Evolutionary conservation across 2,329 filamentous ascomycete species (phyloP).

Genomic region (Fusarium succisae): DNA sequence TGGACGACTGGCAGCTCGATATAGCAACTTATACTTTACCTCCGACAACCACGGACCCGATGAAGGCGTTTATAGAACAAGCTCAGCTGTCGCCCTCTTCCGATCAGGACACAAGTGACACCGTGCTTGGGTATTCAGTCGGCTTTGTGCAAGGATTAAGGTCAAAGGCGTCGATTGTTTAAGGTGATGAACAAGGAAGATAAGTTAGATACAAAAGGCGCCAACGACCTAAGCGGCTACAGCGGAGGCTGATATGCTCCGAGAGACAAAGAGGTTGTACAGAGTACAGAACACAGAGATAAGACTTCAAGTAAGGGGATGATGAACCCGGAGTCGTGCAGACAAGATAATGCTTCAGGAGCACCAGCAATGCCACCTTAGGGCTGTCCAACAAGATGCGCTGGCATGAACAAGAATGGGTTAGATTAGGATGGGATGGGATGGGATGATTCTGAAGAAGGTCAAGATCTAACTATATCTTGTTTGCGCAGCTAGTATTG

Average conservation of each 20-base stretch:
- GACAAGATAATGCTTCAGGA: neutral
- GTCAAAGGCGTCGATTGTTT: conserved; percentile 26
- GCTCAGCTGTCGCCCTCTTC: conserved; percentile 11
- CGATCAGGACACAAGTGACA: conserved; percentile 17
- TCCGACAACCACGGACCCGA: conserved; percentile 10
- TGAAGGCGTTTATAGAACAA: conserved; percentile 23
- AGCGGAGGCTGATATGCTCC: neutral
- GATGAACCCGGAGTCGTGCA: conserved; percentile 19
- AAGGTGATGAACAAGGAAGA: neutral
- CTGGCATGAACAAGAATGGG: conserved; percentile 16
- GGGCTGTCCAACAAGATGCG: conserved; percentile 29
- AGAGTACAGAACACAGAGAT: conserved; percentile 10
- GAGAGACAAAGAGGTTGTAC: conserved; percentile 1
- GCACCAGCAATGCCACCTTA: conserved; percentile 8
- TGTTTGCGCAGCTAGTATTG: neutral
- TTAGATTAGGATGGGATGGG: conserved; percentile 7
- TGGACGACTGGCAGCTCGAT: conserved; percentile 26
- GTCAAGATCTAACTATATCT: conserved; percentile 12
- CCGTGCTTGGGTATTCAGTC: conserved; percentile 26
- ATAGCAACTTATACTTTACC: conserved; percentile 37
- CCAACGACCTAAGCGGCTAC: conserved; percentile 3
- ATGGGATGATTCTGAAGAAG: conserved; percentile 25
- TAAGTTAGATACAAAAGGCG: neutral
- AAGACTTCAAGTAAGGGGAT: neutral
- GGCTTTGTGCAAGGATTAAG: conserved; percentile 24